Base-by-base conservation (phyloP, 2,329 filamentous ascomycete species). In the Epichloe brachyelytri region DNA sequence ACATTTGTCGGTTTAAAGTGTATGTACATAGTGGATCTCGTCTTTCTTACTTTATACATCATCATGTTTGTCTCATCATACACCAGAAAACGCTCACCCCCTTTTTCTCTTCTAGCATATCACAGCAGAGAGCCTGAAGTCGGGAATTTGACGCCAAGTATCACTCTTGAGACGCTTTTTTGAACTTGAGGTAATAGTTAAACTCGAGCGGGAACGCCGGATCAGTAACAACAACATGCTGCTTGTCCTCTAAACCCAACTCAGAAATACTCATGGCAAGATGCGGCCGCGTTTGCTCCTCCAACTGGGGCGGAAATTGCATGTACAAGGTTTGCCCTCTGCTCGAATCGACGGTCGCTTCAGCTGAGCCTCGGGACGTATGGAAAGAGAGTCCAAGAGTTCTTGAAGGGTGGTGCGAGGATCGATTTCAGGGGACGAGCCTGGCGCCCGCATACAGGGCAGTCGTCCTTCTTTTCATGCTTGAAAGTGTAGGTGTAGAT, bases 401-500 rank as follows among this genome's bases (percentile, higher is more conserved):
- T 94, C 88, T 58, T 85, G 78, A 37, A 98, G 73, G 0, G 88
- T 95, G 62, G 74, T 75, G 41, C 80, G 76, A 0, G 84, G 78
- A 60, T 89, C 78, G 22, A 94, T 79, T 2, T 78, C 14, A 97
- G 74, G 26, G 85, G 83, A 49, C 88, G 85, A 4, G 93, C 82
- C 52, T 88, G 70, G 49, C 88, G 86, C 17, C 91, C 90, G 63
- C 93, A 98, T 6, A 97, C 93, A 2, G 93, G 89, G 57, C 93
- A 98, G 67, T 97, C 93, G 15, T 85, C 78, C 67, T 96, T 97
- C 72, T 86, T 88, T 69, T 96, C 85, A 62, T 95, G 89, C 62
- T 89, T 84, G 66, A 97, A 98, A 0, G 93, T 98, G 68, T 95
- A 96, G 0, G 93, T 98, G 72, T 98, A 98, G 57, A 98, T 85